Evolutionary conservation across 1,284 basidiomycete species (phyloP), one percentile per base, ranked within the genome.

Genomic region (Heliocybe sulcata): DNA sequence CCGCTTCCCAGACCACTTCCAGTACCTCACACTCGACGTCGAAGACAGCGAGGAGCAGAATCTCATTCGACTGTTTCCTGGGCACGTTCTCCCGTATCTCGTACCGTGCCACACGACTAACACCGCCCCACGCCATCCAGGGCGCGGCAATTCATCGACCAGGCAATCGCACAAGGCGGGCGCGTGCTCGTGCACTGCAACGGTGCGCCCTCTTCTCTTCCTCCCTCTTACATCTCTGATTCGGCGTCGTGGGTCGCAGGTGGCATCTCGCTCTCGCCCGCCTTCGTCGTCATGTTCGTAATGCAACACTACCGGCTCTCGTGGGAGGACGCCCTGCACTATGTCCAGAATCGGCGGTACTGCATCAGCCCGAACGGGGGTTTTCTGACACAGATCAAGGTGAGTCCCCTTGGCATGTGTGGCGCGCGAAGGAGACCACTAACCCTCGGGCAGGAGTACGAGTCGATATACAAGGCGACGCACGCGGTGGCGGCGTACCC

Each of bases 21-120:
- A 67, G 27, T 97, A 97, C 68, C 71, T 94, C 65, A 84, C 85
- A 0, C 72, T 96, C 31, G 90, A 97, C 66, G 90, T 97, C 16
- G 80, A 93, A 64, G 94, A 98, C 67, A 91, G 85, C 61, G 90
- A 92, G 70, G 90, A 92, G 64, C 92, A 94, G 70, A 94, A 94
- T 64, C 77, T 94, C 54, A 94, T 94, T 63, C 79, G 86, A 20
- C 70, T 92, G 45, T 94, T 94, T 67, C 90, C 91, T 25, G 65
- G 66, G 90, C 90, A 60, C 58, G 82, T 68, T 45, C 59, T 16
- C 19, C n/a, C 49, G n/a, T 35, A 23, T 9, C 42, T 20, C 11
- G 3, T 49, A 6, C 23, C 16, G 31, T 51, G 38, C 29, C 52
- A 23, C 29, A 45, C 42, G 49, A 57, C 55, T 51, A 55, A 55